Evolutionary conservation across 1,284 basidiomycete genomes (phyloP), one percentile per base, ranked within the genome.

Genomic region (Ceratorhiza oryzae-sativae): DNA sequence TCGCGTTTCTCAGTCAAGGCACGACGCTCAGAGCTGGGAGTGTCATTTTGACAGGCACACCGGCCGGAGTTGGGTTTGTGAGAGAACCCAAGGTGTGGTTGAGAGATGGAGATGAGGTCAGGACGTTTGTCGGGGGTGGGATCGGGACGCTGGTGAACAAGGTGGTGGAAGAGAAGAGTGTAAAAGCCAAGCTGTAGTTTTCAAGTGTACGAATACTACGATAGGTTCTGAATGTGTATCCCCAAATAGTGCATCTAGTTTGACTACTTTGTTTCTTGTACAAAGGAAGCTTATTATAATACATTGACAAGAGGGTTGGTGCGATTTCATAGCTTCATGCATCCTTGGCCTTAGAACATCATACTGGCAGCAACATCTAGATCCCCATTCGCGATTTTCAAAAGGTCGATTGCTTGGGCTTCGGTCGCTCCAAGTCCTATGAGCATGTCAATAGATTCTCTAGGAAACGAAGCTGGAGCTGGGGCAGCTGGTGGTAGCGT

Each of bases 331-430:
- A 46, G 32, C 36, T 30, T 5, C 15, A 56, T n/a, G n/a, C n/a
- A 39, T 39, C 55, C 23, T 15, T 15, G 6, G 12, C n/a, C 45
- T n/a, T 63, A 27, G 79, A 98, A 98, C 61, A 97, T 80, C 80
- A 97, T 82, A 41, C 93, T 94, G 3, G 93, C 95, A 2, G 96
- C 95, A 20, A 92, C 83, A 73, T 98, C 94, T 5, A 95, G 83
- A 77, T 97, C 94, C 0, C 96, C 96, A 1, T 87, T 88, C 1
- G 93, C 86, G 4, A 93, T 92, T 23, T 91, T 87, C 70, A 98
- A 82, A 25, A 90, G 84, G 65, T 86, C 86, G 15, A 94, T 87
- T 0, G 96, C 96, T 34, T 90, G 82, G 60, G 92, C 89, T 71
- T 90, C 83, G 18, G 87, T 83, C 1, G 87, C 92, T 1, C 96